Evolutionary conservation across 2,329 filamentous ascomycete species (phyloP).

Genomic region (Graphilbum fragrans): DNA sequence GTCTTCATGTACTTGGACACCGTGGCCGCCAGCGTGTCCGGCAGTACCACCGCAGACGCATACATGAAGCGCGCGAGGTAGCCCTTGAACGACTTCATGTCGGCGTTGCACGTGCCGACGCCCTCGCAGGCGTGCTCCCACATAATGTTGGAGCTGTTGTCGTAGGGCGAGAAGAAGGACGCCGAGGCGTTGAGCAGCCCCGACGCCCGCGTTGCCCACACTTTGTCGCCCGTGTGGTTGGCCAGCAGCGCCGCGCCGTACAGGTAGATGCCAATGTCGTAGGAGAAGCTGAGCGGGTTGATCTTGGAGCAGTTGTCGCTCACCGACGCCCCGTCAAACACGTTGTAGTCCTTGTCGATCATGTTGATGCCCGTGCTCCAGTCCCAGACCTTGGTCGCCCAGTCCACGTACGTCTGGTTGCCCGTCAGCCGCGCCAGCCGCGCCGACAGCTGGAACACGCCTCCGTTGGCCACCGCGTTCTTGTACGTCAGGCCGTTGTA

Average conservation of each 20-base stretch:
- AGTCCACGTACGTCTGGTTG: conserved; percentile 52
- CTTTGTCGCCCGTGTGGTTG: conserved; percentile 37
- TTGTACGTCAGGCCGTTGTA: conserved; percentile 69
- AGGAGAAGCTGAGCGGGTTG: conserved; percentile 49
- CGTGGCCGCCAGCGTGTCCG: conserved; percentile 36
- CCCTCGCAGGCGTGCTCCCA: conserved; percentile 55
- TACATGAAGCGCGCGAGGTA: conserved; percentile 55
- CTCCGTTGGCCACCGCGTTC: conserved; percentile 69
- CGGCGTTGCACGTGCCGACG: conserved; percentile 41
- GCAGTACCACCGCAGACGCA: conserved; percentile 42
- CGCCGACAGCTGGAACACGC: conserved; percentile 72
- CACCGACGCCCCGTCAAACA: conserved; percentile 52
- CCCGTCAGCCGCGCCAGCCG: conserved; percentile 60
- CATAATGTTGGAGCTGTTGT: conserved; percentile 47
- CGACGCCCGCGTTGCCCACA: conserved; percentile 41
- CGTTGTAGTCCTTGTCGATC: conserved; percentile 38
- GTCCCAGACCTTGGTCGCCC: conserved; percentile 55
- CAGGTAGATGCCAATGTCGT: conserved; percentile 53
- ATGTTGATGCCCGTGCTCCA: conserved; percentile 48
- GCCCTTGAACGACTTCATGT: conserved; percentile 58
- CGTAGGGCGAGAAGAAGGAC: conserved; percentile 21
- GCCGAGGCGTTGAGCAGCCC: conserved; percentile 36
- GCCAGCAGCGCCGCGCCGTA: conserved; percentile 53
- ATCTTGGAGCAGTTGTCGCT: conserved; percentile 38
- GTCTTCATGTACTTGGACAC: conserved; percentile 36